Conservation (phyloP, 73 alveolate species). For the Durusdinium trenchii region DNA sequence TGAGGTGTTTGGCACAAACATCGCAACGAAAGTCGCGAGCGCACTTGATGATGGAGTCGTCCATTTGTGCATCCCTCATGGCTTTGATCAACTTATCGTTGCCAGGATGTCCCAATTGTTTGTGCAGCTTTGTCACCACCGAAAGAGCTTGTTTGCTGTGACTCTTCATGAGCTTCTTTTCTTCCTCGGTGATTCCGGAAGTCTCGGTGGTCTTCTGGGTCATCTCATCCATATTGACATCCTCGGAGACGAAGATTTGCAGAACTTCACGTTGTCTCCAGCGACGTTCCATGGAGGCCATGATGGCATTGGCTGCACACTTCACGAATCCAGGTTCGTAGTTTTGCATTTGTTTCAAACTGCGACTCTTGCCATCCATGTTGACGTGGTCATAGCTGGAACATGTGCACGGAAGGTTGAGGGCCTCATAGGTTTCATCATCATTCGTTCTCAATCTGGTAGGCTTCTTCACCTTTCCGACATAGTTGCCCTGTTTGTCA, state of each 20-base stretch:
- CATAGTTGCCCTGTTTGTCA: no score
- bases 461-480: no score
- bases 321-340: neutral
- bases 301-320: neutral
- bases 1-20: neutral
- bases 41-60: neutral
- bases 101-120: neutral
- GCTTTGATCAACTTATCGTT: neutral
- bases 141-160: neutral
- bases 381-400: neutral
- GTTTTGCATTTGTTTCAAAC: neutral
- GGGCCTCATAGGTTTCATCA: no score
- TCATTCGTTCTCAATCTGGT: neutral
- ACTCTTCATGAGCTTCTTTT: neutral
- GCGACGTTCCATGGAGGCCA: neutral
- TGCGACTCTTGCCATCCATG: neutral
- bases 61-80: neutral
- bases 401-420: no score
- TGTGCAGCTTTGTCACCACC: conserved; percentile 13
- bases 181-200: no score
- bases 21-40: neutral
- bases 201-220: no score
- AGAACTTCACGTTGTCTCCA: neutral
- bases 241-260: neutral
- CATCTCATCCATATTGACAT: neutral